Evolutionary conservation across 257 asterid species (phyloP).

Genomic region (Eustoma russellianum): DNA sequence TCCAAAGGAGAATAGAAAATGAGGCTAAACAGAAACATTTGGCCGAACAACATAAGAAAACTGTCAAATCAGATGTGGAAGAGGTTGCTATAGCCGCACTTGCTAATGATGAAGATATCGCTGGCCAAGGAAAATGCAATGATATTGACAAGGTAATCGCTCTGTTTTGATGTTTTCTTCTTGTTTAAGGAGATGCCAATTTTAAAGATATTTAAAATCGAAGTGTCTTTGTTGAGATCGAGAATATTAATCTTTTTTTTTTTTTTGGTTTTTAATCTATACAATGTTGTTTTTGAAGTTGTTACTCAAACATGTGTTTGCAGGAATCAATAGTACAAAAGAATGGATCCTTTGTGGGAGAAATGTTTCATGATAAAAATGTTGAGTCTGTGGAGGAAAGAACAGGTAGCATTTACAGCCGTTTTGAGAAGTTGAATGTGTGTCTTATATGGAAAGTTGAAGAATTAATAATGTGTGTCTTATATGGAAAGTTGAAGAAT

Average conservation of each 20-base stretch:
- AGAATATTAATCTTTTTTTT: too few relatives aligned
- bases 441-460: conserved; percentile 4
- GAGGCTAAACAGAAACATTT: conserved; percentile 93
- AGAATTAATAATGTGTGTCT: too few relatives aligned
- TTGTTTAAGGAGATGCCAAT: background rate
- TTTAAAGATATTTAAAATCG: background rate
- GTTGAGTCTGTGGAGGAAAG: conserved; percentile 27
- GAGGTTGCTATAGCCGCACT: conserved; percentile 23
- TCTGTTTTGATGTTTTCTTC: background rate
- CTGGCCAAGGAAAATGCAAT: conserved; percentile 26
- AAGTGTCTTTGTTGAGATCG: background rate
- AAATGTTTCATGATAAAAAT: conserved; percentile 22
- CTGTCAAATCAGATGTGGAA: conserved; percentile 22
- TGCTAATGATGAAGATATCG: conserved; percentile 22
- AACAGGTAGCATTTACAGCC: conserved; percentile 28
- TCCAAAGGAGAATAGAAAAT: conserved; percentile 87
- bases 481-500: too few relatives aligned
- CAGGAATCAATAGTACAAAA: conserved; percentile 34
- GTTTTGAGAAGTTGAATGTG: background rate
- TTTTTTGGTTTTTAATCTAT: too few relatives aligned
- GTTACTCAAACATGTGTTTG: conserved; percentile 11
- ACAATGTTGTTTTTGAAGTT: too few relatives aligned
- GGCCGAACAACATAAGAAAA: conserved; percentile 56
- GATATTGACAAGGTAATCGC: conserved; percentile 32
- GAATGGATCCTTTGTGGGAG: conserved; percentile 30